A percentile compares a stretch with the other conserved stretches of the same genome.
These are phyloP conservation scores for Maudiozyma barnettii DNA, from an alignment of 805 yeast species.

Conservation along the genomic window DNA sequence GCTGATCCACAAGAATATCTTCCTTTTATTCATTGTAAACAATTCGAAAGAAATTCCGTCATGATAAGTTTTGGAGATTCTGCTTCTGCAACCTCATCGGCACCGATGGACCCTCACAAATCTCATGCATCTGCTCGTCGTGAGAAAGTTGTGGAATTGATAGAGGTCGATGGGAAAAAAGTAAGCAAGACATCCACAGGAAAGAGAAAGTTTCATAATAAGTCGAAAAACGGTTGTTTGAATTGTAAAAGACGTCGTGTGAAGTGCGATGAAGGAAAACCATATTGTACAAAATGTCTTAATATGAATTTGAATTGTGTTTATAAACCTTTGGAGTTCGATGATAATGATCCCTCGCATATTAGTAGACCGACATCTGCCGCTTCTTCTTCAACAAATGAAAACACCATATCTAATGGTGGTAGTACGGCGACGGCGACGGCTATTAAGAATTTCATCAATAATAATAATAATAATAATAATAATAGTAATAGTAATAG, in stretches of 20 bases:
- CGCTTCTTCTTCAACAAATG: neutral
- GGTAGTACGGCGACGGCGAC: neutral
- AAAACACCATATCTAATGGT: neutral
- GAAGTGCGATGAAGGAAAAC: slow-evolving; percentile 84
- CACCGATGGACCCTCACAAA: neutral
- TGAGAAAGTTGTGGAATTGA: slow-evolving; percentile 22
- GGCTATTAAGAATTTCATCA: no score
- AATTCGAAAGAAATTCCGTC: no score
- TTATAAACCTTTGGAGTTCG: slow-evolving; percentile 29
- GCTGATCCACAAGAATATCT: no score
- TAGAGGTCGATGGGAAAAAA: slow-evolving; percentile 31
- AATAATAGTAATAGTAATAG: neutral
- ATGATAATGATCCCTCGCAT: neutral
- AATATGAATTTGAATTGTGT: slow-evolving; percentile 74
- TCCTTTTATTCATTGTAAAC: no score
- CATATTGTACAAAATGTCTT: slow-evolving; percentile 67
- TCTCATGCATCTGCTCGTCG: neutral
- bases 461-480: no score
- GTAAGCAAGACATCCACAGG: slow-evolving; percentile 42
- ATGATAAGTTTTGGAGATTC: no score
- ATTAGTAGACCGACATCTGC: neutral
- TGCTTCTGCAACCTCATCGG: no score
- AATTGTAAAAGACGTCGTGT: slow-evolving; percentile 85
- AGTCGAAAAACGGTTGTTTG: slow-evolving; percentile 80
- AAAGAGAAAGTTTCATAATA: slow-evolving; percentile 81